Evolutionary conservation across 257 asterid species (phyloP), one percentile per base, ranked within the genome.

Genomic region (Rauvolfia tetraphylla): DNA sequence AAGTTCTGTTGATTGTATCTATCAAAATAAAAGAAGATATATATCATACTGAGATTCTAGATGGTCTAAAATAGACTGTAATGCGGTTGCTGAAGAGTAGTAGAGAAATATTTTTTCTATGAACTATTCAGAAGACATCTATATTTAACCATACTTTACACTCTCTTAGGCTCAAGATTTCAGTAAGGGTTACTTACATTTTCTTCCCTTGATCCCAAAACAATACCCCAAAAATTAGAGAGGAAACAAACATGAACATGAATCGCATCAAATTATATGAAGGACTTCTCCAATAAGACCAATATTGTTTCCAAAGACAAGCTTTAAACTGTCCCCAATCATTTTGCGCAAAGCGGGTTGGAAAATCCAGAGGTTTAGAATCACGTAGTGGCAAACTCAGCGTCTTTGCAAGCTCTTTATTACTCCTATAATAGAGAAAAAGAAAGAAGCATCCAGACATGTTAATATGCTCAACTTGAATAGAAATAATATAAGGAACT

Each of bases 1-100:
- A 89, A 46, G 68, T 81, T 82, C 17, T 86, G 89, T 66, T 88
- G 88, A 79, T 85, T 76, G 41, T 83, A 74, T 80, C 92, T 89
- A 54, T 72, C 58, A 62, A 72, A 29, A 33, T 23, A 59, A 14
- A 67, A 48, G 1, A 29, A 9, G 57, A 80, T 31, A 11, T 18
- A 4, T 10, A 20, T 23, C 61, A 5, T 23, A 23, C 42, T 61
- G 27, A 18, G 34, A 61, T 23, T 14, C 12, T 25, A 25, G n/a
- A n/a, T n/a, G n/a, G n/a, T n/a, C n/a, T n/a, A n/a, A n/a, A n/a
- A n/a, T n/a, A n/a, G n/a, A n/a, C n/a, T n/a, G n/a, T n/a, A n/a
- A n/a, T n/a, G n/a, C n/a, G n/a, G n/a, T n/a, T n/a, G n/a, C n/a
- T n/a, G n/a, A n/a, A n/a, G n/a, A n/a, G n/a, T 39, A 39, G 44